Percentiles rank a stretch among this genome's conserved stretches.
These are phyloP conservation scores for Tylopilus subfusipes DNA, from an alignment of 768 basidiomycete genomes.

Conservation along the genomic window DNA sequence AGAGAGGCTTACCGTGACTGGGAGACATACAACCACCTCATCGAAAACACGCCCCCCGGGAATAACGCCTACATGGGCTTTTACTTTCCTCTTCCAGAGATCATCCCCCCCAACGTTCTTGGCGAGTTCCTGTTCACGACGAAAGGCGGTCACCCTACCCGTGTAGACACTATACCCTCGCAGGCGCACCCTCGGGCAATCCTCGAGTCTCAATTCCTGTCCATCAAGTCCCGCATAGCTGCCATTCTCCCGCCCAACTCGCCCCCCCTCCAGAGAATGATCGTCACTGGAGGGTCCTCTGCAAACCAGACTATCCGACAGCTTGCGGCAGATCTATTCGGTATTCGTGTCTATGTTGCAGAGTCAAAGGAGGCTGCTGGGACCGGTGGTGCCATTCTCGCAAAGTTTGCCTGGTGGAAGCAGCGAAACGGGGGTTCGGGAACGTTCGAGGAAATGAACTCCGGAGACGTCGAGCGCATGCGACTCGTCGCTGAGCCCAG, in stretches of 20 bases:
- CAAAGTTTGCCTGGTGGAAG: slow-evolving; percentile 10
- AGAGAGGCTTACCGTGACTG: slow-evolving; percentile 1
- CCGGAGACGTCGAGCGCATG: slow-evolving; percentile 1
- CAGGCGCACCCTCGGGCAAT: slow-evolving; percentile 4
- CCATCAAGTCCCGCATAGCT: slow-evolving; percentile 10
- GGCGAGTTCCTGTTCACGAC: slow-evolving; percentile 4
- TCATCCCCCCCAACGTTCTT: slow-evolving; percentile 3
- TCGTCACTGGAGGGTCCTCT: slow-evolving; percentile 8
- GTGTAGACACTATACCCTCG: slow-evolving; percentile 1
- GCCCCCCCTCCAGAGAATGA: slow-evolving; percentile 2
- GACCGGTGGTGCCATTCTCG: slow-evolving; percentile 4
- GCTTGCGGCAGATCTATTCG: slow-evolving; percentile 4
- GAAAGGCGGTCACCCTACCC: neutral
- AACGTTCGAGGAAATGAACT: slow-evolving; percentile 6
- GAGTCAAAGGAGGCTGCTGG: slow-evolving; percentile 8
- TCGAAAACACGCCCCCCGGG: neutral
- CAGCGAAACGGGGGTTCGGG: neutral
- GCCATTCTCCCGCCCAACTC: slow-evolving; percentile 6
- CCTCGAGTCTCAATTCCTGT: slow-evolving; percentile 10
- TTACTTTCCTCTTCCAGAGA: slow-evolving; percentile 10
- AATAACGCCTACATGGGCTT: neutral
- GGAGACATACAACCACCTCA: slow-evolving; percentile 3
- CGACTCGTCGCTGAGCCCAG: slow-evolving; percentile 6
- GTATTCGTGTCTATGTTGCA: slow-evolving; percentile 4
- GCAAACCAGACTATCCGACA: slow-evolving; percentile 8